Base-by-base conservation (phyloP, 257 asterid species). In the Nicotiana tabacum region DNA sequence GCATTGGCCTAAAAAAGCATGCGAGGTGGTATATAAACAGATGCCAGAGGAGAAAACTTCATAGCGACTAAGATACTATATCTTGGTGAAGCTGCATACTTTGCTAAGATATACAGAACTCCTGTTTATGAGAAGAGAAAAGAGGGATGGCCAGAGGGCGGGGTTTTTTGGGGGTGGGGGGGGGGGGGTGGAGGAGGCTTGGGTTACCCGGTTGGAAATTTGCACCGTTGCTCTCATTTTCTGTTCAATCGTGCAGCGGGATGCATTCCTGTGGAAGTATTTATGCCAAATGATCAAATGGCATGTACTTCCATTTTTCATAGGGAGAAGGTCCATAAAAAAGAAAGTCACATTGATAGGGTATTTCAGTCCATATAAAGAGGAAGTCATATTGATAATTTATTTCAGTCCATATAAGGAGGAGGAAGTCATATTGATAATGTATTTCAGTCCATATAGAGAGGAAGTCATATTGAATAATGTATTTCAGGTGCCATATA, bases 21-120 rank as follows among this genome's bases (percentile, higher is more conserved):
- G 99, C 99, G 1, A 87, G 91, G 39, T 96, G 98, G 99, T 96
- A 96, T 66, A 81, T 96, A 56, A 89, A 85, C 77, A 90, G 98
- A 84, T 95, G 98, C 85, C 90, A 88, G 86, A 87, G 89, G 88
- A 96, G 95, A 86, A 96, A 96, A 85, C 87, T 92, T 86, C 99
- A 96, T 84, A 79, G 92, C 1, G 98, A 96, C 83, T 96, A 86
- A 90, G 80, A 51, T 76, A 76, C 15, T 18, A 76, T 51, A 27
- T 13, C 80, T 48, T 48, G 61, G 6, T 74, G 80, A 74, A 74
- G 62, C 62, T 74, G 62, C 62, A 48, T 72, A 21, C 33, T 72
- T 46, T 46, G 62, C 27, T 76, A 46, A 27, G 80, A 51, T 74
- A 27, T 27, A 51, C 27, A 76, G 80, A 76, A 48, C 43, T 48